Conservation (phyloP, 2,329 filamentous ascomycete genomes). For the Cladophialophora yegresii region DNA sequence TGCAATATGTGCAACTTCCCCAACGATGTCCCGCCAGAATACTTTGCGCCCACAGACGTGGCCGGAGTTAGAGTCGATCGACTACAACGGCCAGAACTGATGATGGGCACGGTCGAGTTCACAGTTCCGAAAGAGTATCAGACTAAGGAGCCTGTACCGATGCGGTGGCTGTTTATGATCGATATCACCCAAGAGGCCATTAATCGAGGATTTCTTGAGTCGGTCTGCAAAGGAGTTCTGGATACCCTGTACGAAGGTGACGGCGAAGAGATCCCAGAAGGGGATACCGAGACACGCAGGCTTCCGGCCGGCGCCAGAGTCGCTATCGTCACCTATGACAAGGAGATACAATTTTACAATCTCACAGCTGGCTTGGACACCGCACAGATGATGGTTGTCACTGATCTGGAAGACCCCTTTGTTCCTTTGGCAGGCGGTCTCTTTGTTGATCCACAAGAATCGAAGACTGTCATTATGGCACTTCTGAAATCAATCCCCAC, state of each 20-base stretch:
- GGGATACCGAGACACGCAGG: slow-evolving; percentile 56
- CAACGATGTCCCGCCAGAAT: slow-evolving; percentile 88
- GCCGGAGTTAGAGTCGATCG: slow-evolving; percentile 85
- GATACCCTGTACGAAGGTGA: slow-evolving; percentile 77
- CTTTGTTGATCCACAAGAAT: slow-evolving; percentile 92
- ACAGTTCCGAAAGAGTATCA: slow-evolving; percentile 98
- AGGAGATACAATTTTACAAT: slow-evolving; percentile 98
- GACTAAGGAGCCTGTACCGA: slow-evolving; percentile 86
- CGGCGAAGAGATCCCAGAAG: slow-evolving; percentile 53
- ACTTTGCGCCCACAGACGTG: slow-evolving; percentile 88
- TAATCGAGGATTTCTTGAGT: slow-evolving; percentile 86
- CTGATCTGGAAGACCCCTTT: slow-evolving; percentile 94
- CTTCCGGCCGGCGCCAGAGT: slow-evolving; percentile 81
- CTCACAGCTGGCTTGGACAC: slow-evolving; percentile 77
- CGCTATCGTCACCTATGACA: slow-evolving; percentile 94
- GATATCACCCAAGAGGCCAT: slow-evolving; percentile 91
- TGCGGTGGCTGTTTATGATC: slow-evolving; percentile 87
- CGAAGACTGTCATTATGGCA: slow-evolving; percentile 80
- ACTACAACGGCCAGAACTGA: slow-evolving; percentile 83
- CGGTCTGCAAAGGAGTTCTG: slow-evolving; percentile 85
- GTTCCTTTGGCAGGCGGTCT: slow-evolving; percentile 86
- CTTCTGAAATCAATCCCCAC: slow-evolving; percentile 79
- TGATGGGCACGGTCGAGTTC: slow-evolving; percentile 91
- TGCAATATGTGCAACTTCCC: slow-evolving; percentile 98
- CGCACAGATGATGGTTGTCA: slow-evolving; percentile 98